These are phyloP conservation scores for Albugo laibachii DNA, from an alignment of 352 stramenopile genomes.

Conservation along the genomic window DNA sequence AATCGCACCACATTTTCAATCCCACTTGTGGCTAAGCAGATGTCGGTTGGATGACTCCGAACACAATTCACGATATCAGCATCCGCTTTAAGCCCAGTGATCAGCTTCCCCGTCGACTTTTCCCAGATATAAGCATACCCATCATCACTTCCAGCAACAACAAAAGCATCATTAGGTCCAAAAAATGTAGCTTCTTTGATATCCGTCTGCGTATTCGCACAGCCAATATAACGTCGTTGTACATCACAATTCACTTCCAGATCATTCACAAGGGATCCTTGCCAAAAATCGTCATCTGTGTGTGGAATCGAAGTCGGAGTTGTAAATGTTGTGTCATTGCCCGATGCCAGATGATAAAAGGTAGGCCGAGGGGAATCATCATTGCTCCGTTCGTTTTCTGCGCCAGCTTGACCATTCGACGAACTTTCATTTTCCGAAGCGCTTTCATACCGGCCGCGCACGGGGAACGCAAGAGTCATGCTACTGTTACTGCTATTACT, in stretches of 20 bases:
- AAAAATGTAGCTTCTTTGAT: constrained; percentile 84
- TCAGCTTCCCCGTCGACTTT: constrained; percentile 50
- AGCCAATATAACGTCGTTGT: constrained; percentile 59
- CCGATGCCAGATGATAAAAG: too few species aligned
- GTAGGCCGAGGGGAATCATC: not conserved
- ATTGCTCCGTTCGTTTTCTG: not conserved
- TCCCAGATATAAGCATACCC: constrained; percentile 74
- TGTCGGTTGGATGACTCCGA: constrained; percentile 57
- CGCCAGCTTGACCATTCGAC: not conserved
- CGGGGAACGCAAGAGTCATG: too few species aligned
- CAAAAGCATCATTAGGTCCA: constrained; percentile 63
- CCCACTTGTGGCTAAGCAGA: constrained; percentile 59
- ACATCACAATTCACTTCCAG: constrained; percentile 36
- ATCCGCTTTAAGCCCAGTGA: constrained; percentile 68
- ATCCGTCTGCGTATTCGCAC: constrained; percentile 77
- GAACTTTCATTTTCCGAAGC: not conserved
- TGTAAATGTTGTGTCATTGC: too few species aligned
- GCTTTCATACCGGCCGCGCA: too few species aligned
- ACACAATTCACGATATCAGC: constrained; percentile 80
- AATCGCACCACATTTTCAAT: constrained; percentile 70
- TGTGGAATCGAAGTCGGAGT: constrained; percentile 1
- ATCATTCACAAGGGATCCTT: constrained; percentile 15
- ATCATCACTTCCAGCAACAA: constrained; percentile 77
- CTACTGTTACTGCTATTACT: too few species aligned
- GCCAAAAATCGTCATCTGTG: constrained; percentile 31